These are phyloP conservation scores for Hortaea werneckii DNA, from an alignment of 2,329 filamentous ascomycete species.

Conservation along the genomic window DNA sequence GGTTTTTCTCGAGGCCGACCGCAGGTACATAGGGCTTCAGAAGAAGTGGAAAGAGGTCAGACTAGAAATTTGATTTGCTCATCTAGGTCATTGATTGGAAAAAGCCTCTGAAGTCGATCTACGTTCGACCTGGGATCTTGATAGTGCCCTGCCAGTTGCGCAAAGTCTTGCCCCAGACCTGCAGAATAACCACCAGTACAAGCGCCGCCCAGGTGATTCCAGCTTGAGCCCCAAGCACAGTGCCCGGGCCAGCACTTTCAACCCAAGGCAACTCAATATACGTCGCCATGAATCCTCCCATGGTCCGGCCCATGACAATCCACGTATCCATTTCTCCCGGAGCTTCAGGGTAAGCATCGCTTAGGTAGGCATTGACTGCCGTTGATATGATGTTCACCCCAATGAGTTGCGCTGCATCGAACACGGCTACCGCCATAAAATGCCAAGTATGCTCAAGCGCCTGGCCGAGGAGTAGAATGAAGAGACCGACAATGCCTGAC, in stretches of 20 bases:
- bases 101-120: no score
- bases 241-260: background rate
- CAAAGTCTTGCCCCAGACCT: slow-evolving; percentile 8
- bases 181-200: slow-evolving; percentile 9
- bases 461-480: slow-evolving; percentile 45
- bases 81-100: no score
- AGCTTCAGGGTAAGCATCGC: slow-evolving; percentile 31
- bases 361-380: slow-evolving; percentile 41
- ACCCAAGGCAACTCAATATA: slow-evolving; percentile 39
- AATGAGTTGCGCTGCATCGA: slow-evolving; percentile 47
- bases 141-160: slow-evolving; percentile 6
- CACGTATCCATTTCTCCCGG: slow-evolving; percentile 45
- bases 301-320: slow-evolving; percentile 41
- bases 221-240: slow-evolving; percentile 6
- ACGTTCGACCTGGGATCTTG: background rate
- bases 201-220: slow-evolving; percentile 7
- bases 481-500: slow-evolving; percentile 40
- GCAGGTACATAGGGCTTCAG: no score
- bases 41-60: no score
- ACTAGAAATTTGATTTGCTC: no score
- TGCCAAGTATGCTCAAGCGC: slow-evolving; percentile 40
- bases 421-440: slow-evolving; percentile 39
- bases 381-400: slow-evolving; percentile 47
- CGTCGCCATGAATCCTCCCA: slow-evolving; percentile 42
- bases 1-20: no score